Evolutionary conservation across 148 eudicot genomes (phyloP), one percentile per base, ranked within the genome.

Genomic region (Hydrangea macrophylla): DNA sequence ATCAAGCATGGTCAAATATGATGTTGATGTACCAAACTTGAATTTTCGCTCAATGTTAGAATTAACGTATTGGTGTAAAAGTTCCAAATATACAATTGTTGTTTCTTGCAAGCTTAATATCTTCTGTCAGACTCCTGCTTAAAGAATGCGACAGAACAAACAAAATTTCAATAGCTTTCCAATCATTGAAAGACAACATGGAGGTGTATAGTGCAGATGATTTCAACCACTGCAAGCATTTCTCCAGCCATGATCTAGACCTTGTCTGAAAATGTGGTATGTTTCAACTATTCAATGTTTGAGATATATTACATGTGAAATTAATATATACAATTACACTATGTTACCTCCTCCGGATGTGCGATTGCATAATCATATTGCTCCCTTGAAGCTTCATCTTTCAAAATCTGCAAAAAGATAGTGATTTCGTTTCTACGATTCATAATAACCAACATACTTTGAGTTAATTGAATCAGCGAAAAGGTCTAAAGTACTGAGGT

Each of bases 351-450:
- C 75, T 92, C 98, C 18, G 96, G 98, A 88, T 92, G 98, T 70
- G 75, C 98, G 75, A 92, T 81, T 58, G 98, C 98, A 81, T 92
- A 92, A 80, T 92, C 94, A 76, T 92, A 92, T 60, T 92, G 86
- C 66, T 78, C 80, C 68, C 98, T 90, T 5, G 96, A 85, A 55
- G 79, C 84, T 72, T 89, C 92, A 78, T 92, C 96, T 80, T 92
- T 92, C 70, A 92, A 81, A 67, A 92, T 90, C 98, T 92, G 83
- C 76, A 68, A 62, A 54, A 30, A 61, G 70, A 36, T n/a, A 59
- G 20, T 28, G 18, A 69, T 48, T 36, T 61, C 39, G 23, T 39
- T 45, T 32, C 5, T 8, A 35, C 39, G n/a, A n/a, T n/a, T n/a
- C n/a, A n/a, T n/a, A n/a, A 35, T 48, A 48, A 48, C 18, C 53